Base-by-base conservation (phyloP, 305 asterid species). In the Fraxinus dipetala region DNA sequence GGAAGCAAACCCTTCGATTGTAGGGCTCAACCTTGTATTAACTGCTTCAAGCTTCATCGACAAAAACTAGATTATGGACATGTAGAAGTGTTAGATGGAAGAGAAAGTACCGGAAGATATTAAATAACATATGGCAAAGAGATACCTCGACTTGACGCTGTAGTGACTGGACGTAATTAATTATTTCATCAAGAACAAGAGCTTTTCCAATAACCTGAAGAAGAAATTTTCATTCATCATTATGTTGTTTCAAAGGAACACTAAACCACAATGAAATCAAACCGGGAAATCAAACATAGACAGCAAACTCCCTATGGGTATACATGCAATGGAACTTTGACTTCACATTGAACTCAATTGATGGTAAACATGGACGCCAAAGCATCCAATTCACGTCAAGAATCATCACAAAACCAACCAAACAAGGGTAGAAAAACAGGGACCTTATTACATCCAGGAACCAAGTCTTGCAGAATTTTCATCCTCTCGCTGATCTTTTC, bases 1-100 rank as follows among this genome's bases (percentile, higher is more conserved):
- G 79, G 93, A 78, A 81, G 95, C 88, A 83, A 87, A 90, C 5
- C 89, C 95, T 86, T 93, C 97, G 14, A 91, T 74, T 2, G 89
- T 36, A 51, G 91, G 93, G 85, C 74, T 89, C 91, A 89, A 77
- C 90, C 94, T 88, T 70, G 97, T 84, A 86, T 91, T 92, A 81
- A 95, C 98, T 26, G 97, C 95, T 90, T 95, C 98, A 75, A 95
- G 98, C 94, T 95, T 95, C 98, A 93, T 95, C 63, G 99, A 93
- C 89, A 93, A 88, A 87, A 95, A 92, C 98, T 93, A 89, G 70
- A 86, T 70, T 79, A 83, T 65, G 31, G 79, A 82, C 7, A 38
- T 63, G 79, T 18, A 40, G 40, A 7, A 9, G n/a, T 36, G 74
- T 84, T 16, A 88, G 78, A 81, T 34, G 22, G 30, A 76, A 80